phyloP scores from a whole-genome alignment of 305 asterid genomes.

The Solanum hybrid region DNA sequence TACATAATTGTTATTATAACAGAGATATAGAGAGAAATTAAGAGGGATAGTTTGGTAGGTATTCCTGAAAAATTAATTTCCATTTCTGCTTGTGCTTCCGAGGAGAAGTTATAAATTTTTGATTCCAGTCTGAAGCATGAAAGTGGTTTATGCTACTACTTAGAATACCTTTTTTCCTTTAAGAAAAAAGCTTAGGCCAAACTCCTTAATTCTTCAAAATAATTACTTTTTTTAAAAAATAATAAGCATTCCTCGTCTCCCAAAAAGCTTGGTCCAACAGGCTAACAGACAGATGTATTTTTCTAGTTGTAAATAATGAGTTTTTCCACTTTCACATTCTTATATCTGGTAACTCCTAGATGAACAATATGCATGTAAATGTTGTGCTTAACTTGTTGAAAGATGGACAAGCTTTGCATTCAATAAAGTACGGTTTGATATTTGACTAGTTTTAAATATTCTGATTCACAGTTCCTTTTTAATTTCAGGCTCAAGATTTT shows the following conservation, averaged over 20 bases:
- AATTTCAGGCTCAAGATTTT: slow-evolving; percentile 70
- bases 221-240: neutral
- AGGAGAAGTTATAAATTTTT: neutral
- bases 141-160: neutral
- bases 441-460: neutral
- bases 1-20: neutral
- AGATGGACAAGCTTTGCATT: neutral
- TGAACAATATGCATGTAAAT: neutral
- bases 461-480: neutral
- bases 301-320: neutral
- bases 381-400: neutral
- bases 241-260: neutral
- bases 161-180: neutral
- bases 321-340: neutral
- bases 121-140: neutral
- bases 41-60: neutral
- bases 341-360: neutral
- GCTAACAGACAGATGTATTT: neutral
- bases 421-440: neutral
- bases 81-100: neutral
- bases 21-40: neutral
- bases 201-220: neutral
- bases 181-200: neutral
- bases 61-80: neutral
- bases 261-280: neutral